These are phyloP conservation scores for Kurtzmaniella cleridarum DNA, from an alignment of 805 yeast species.

Conservation along the genomic window DNA sequence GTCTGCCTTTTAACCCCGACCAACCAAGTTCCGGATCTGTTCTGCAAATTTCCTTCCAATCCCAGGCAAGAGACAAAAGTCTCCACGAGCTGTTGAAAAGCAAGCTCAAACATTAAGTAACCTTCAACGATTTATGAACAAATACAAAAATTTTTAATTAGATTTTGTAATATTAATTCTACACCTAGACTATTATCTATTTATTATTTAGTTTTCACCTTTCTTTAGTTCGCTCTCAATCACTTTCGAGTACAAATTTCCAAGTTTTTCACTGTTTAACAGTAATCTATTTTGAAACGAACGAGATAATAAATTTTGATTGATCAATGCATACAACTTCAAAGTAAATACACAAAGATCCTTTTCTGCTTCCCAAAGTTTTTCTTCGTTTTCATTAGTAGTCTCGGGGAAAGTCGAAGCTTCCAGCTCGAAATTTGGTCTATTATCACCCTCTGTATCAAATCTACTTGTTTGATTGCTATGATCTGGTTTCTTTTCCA, in stretches of 20 bases:
- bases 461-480: constrained; percentile 4
- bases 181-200: too few relatives aligned
- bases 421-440: constrained; percentile 1
- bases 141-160: too few relatives aligned
- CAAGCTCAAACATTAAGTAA: too few relatives aligned
- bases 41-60: too few relatives aligned
- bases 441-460: constrained; percentile 4
- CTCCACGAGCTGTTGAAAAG: too few relatives aligned
- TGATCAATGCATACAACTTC: constrained; percentile 32
- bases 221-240: constrained; percentile 3
- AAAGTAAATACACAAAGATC: constrained; percentile 36
- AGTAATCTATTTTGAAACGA: constrained; percentile 24
- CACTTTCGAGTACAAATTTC: constrained; percentile 24
- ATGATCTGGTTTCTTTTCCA: constrained; percentile 2
- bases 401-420: constrained; percentile 1
- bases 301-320: constrained; percentile 25
- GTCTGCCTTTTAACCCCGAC: too few relatives aligned
- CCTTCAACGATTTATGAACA: too few relatives aligned
- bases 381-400: constrained; percentile 2
- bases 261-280: constrained; percentile 32
- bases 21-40: too few relatives aligned
- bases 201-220: not conserved
- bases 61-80: too few relatives aligned
- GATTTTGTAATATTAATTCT: too few relatives aligned
- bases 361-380: constrained; percentile 34